Evolutionary conservation across 805 yeast species (phyloP).

Genomic region (Saccharomycopsis fibuligera): DNA sequence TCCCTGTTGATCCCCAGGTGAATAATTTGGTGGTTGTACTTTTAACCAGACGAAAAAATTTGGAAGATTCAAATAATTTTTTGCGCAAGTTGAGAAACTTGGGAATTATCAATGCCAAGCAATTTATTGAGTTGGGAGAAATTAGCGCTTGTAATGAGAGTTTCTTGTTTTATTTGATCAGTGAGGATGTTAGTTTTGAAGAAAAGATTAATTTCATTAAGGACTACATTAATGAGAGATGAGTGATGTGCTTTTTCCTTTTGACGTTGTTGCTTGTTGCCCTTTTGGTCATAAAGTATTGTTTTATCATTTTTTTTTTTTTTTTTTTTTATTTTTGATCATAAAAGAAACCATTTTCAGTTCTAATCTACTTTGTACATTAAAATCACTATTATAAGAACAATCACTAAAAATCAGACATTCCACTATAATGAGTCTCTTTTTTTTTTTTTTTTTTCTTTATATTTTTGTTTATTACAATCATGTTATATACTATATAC

Average conservation of each 20-base stretch:
- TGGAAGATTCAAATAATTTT: slow-evolving; percentile 17
- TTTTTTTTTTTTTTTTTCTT: no score
- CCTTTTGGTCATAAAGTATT: background rate
- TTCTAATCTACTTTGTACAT: background rate
- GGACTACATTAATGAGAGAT: slow-evolving; percentile 6
- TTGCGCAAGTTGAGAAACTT: slow-evolving; percentile 16
- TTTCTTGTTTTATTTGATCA: slow-evolving; percentile 19
- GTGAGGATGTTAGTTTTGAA: slow-evolving; percentile 15
- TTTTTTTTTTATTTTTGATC: no score
- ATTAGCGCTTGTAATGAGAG: slow-evolving; percentile 15
- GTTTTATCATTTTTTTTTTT: background rate
- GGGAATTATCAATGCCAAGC: slow-evolving; percentile 12
- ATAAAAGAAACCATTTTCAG: no score
- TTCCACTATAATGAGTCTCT: no score
- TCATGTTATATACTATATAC: no score
- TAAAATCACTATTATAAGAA: background rate
- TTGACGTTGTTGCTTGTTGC: no score
- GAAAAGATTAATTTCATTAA: slow-evolving; percentile 20
- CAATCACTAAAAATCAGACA: no score
- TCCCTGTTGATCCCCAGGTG: background rate
- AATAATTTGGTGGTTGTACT: slow-evolving; percentile 9
- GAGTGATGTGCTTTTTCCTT: no score
- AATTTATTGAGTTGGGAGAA: slow-evolving; percentile 17
- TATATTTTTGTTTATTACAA: no score
- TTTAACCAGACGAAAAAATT: slow-evolving; percentile 8